A percentile compares a stretch with the other conserved stretches of the same genome.
These are phyloP conservation scores for Leccinum subgranulosum DNA, from an alignment of 768 basidiomycete genomes.

Conservation along the genomic window DNA sequence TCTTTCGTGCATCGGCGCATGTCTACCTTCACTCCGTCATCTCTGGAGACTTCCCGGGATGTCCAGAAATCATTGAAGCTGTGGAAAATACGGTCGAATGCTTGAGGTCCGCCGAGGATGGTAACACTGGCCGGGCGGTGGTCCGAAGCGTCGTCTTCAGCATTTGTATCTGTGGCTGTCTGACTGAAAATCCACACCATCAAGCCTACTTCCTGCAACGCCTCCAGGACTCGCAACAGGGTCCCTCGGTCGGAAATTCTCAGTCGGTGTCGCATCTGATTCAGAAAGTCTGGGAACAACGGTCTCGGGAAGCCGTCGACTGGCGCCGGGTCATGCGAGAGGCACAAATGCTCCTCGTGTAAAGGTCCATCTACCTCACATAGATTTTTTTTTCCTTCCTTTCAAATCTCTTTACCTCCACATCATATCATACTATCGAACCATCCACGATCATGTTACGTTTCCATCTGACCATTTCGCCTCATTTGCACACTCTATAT, in stretches of 20 bases:
- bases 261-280: conserved; percentile 52
- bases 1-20: conserved; percentile 71
- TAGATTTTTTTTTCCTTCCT: background rate
- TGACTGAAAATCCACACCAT: conserved; percentile 51
- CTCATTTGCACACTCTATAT: conserved; percentile 10
- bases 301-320: conserved; percentile 40
- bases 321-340: conserved; percentile 61
- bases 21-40: conserved; percentile 77
- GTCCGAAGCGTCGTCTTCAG: conserved; percentile 78
- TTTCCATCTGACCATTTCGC: background rate
- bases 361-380: conserved; percentile 8
- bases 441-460: background rate
- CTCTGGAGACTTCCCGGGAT: conserved; percentile 66
- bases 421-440: conserved; percentile 4
- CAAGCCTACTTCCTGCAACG: conserved; percentile 41
- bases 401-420: background rate
- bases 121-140: conserved; percentile 47
- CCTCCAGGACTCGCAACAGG: conserved; percentile 46
- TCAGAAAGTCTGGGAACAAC: conserved; percentile 55
- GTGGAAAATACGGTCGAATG: conserved; percentile 53
- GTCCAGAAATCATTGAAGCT: conserved; percentile 55
- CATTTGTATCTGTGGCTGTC: conserved; percentile 69
- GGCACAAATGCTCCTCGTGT: conserved; percentile 59
- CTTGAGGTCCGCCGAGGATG: conserved; percentile 38
- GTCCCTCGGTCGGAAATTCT: conserved; percentile 63